Base-by-base conservation (phyloP, 306 rosid species). In the Rosa lucieae region DNA sequence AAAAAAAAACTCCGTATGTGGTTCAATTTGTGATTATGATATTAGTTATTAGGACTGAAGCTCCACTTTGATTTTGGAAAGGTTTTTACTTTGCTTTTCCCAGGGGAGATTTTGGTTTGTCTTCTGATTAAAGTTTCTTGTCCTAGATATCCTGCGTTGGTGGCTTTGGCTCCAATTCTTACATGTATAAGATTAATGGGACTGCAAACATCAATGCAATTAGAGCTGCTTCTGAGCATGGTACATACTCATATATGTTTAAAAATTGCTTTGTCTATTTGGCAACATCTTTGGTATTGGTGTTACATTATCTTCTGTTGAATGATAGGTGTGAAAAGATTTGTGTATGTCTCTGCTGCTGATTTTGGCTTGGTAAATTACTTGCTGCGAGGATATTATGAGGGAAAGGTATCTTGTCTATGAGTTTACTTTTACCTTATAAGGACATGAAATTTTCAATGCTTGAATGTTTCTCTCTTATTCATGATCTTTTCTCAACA, bases 171-270 rank as follows among this genome's bases (percentile, higher is more conserved):
- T 92, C 96, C 85, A 91, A 90, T 86, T 87, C 99, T 1, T 77
- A 90, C 76, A 95, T 95, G 99, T 95, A 93, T 87, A 93, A 91
- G 89, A 91, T 95, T 77, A 95, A 95, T 71, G 99, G 99, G 73
- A 92, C 98, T 80, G 96, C 99, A 44, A 95, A 95, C 83, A 91
- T 95, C 87, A 95, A 93, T 84, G 99, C 98, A 70, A 88, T 95
- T 67, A 85, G 98, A 89, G 91, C 90, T 51, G 98, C 99, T 81
- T 82, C 99, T 53, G 97, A 92, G 23, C 81, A 95, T 86, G 99
- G 99, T 95, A 78, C 70, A 10, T 26, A 20, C 81, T 79, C 13
- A 73, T 79, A 51, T 26, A 18, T 48, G 10, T 62, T 63, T 8
- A 3, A 23, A 8, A n/a, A 62, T 29, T 35, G 56, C 1, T 65